Percentiles rank a stretch among this genome's conserved stretches.
Conservation (phyloP, 2,329 filamentous ascomycete genomes). For the Xylaria sp. region DNA sequence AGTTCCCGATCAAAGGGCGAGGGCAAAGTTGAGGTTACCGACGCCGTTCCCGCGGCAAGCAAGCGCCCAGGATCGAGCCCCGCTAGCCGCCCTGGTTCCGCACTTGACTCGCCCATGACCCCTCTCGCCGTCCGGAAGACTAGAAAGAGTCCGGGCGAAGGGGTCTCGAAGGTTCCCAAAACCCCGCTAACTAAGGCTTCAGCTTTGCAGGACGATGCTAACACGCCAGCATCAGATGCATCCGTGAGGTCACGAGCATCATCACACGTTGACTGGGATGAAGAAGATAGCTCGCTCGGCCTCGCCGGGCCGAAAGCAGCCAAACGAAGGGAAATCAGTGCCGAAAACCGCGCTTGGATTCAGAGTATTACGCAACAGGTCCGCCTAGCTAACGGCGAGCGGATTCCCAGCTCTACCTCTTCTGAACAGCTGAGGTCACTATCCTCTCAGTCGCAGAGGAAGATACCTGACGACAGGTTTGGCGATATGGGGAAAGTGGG, state of each 20-base stretch:
- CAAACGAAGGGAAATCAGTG: constrained; percentile 72
- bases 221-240: constrained; percentile 58
- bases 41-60: constrained; percentile 54
- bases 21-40: constrained; percentile 69
- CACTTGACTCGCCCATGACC: constrained; percentile 55
- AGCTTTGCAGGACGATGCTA: constrained; percentile 46
- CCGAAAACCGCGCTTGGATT: constrained; percentile 82
- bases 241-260: constrained; percentile 63
- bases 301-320: constrained; percentile 76
- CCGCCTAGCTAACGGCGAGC: constrained; percentile 73
- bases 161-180: constrained; percentile 52
- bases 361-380: constrained; percentile 86
- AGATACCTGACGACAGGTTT: constrained; percentile 60
- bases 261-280: constrained; percentile 67
- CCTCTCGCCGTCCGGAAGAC: constrained; percentile 67
- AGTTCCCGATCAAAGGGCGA: constrained; percentile 72
- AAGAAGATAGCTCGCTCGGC: constrained; percentile 71
- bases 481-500: constrained; percentile 78
- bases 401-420: constrained; percentile 47
- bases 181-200: constrained; percentile 56
- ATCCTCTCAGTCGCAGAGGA: constrained; percentile 31
- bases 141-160: constrained; percentile 58
- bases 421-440: constrained; percentile 37
- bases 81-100: constrained; percentile 55
- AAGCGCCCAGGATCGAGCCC: constrained; percentile 56